Evolutionary conservation across 2,329 filamentous ascomycete genomes (phyloP), one percentile per base, ranked within the genome.

Genomic region (Chaetomiaceae sp.): DNA sequence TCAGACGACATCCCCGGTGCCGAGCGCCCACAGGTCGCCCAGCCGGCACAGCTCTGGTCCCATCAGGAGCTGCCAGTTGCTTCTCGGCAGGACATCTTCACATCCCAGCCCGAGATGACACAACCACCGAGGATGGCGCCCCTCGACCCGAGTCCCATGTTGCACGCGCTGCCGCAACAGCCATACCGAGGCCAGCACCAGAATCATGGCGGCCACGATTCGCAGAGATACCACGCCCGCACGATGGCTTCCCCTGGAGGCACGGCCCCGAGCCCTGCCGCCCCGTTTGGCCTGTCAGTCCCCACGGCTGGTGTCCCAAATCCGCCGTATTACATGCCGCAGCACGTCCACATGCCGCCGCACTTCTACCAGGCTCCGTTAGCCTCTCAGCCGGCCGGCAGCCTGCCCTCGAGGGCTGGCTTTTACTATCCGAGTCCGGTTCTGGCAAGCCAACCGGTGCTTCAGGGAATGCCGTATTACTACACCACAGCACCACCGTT

Each of bases 81-180:
- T 15, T 56, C 64, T 4, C 66, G 68, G n/a, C n/a, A n/a, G 45
- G 65, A 70, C 59, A 58, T 65, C 3, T 72, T 70, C 52, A 60
- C 65, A 15, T 58, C 62, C 24, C 71, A 74, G 45, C 62, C 69
- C 52, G 68, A 71, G 45, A 70, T 72, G 65, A 53, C 60, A 38
- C 59, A 62, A 40, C 39, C 53, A 20, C 66, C 65, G 52, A 61
- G 62, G 33, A 53, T 59, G 26, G 62, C 65, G 4, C 61, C 66
- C 7, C 78, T 73, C 59, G 73, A 72, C 53, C 74, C 77, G 73
- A 60, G 56, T 17, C 52, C 62, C 14, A 68, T 78, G 65, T 61
- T 62, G 24, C 68, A 63, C 51, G 60, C 70, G 39, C 61, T 77
- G 24, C 73, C 74, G 0, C 65, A 67, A 27, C 50, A 61, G 19